Percentiles rank a stretch among this genome's conserved stretches.
These are phyloP conservation scores for Angomonas deanei DNA, from an alignment of 208 protist genomes.

Conservation along the genomic window DNA sequence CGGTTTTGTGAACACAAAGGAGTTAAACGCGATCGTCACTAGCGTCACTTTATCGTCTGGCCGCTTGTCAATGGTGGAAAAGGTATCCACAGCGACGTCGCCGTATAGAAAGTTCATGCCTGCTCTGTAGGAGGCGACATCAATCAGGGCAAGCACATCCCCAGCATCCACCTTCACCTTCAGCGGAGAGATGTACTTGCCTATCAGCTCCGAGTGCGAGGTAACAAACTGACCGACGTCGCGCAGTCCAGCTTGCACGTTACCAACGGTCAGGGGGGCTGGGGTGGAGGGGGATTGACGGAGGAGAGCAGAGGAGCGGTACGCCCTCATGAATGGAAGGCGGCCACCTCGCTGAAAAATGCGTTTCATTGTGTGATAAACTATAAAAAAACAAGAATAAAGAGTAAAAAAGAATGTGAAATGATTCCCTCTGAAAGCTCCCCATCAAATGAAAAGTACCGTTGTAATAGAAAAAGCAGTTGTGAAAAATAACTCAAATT, in stretches of 20 bases:
- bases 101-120: slow-evolving; percentile 14
- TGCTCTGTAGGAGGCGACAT: slow-evolving; percentile 5
- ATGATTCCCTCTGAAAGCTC: too few relatives aligned
- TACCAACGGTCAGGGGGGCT: slow-evolving; percentile 13
- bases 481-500: too few relatives aligned
- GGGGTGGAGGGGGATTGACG: slow-evolving; percentile 6
- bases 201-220: slow-evolving; percentile 15
- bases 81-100: neutral
- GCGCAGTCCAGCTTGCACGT: slow-evolving; percentile 7
- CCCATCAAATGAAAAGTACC: too few relatives aligned
- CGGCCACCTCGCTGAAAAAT: too few relatives aligned
- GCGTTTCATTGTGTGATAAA: too few relatives aligned
- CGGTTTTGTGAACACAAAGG: slow-evolving; percentile 24
- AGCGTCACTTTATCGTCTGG: slow-evolving; percentile 9
- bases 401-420: too few relatives aligned
- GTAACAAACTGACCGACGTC: slow-evolving; percentile 8
- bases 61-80: neutral
- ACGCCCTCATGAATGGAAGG: neutral
- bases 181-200: slow-evolving; percentile 3
- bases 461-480: too few relatives aligned
- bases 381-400: too few relatives aligned
- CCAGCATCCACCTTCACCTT: slow-evolving; percentile 16
- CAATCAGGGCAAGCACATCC: slow-evolving; percentile 24
- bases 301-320: slow-evolving; percentile 8
- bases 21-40: slow-evolving; percentile 37